These are phyloP conservation scores for Cyphellophora europaea DNA, from an alignment of 2,329 filamentous ascomycete species.

Conservation along the genomic window DNA sequence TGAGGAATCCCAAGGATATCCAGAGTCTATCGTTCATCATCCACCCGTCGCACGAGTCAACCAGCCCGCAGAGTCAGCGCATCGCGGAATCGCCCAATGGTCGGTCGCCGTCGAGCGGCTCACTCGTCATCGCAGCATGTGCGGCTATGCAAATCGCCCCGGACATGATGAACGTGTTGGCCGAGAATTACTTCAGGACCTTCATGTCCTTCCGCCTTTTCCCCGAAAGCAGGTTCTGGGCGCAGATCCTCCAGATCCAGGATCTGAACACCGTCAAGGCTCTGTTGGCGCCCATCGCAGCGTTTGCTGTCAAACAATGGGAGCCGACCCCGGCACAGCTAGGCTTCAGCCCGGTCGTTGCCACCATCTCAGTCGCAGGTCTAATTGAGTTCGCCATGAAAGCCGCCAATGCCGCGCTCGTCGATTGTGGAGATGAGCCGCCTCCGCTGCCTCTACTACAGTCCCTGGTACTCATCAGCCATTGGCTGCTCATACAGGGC, in stretches of 20 bases:
- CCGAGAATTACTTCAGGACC: conserved; percentile 19
- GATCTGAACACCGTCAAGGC: conserved; percentile 15
- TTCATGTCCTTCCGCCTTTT: conserved; percentile 26
- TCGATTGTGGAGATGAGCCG: conserved; percentile 23
- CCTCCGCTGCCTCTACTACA: conserved; percentile 28
- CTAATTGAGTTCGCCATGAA: conserved; percentile 15
- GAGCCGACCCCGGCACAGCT: conserved; percentile 1
- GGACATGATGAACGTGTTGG: neutral
- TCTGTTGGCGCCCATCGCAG: conserved; percentile 24
- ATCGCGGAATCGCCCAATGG: neutral
- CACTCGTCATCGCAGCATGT: neutral
- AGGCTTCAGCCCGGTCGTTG: conserved; percentile 5
- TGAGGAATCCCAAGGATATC: conserved; percentile 6
- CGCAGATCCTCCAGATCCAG: conserved; percentile 17
- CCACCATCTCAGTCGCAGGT: neutral
- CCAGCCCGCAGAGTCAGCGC: conserved; percentile 4
- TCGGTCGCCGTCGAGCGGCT: neutral
- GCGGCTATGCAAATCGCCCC: neutral
- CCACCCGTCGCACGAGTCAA: conserved; percentile 20
- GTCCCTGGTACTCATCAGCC: conserved; percentile 25
- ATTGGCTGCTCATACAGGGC: conserved; percentile 26
- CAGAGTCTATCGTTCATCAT: conserved; percentile 20
- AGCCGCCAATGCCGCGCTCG: conserved; percentile 22
- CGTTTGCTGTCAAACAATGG: conserved; percentile 17
- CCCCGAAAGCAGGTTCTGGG: conserved; percentile 20